Evolutionary conservation across 2,329 filamentous ascomycete genomes (phyloP), one percentile per base, ranked within the genome.

Genomic region (Fusarium pseudograminearum): DNA sequence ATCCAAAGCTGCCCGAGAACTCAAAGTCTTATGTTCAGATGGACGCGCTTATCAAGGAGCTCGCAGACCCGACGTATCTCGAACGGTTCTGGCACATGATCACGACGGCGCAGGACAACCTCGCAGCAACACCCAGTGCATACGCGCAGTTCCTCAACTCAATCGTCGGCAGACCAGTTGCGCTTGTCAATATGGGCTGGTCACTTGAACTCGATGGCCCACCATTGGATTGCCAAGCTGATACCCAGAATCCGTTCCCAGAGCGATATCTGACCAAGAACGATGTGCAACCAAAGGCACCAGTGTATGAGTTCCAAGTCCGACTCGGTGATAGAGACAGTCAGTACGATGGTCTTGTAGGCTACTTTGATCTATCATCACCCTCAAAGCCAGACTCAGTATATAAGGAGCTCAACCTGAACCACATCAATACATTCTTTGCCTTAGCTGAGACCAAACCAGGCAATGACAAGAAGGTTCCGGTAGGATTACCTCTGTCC

Each of bases 111-210:
- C 61, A 76, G 8, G 60, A 72, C 3, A 76, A 64, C 1, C 48
- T 76, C 2, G 54, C 75, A 0, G 59, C 73, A 0, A 61, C 82
- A 0, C 81, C 82, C 0, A 64, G 44, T 10, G 71, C 76, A 0
- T 84, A 84, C 56, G 73, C 78, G 0, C 68, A 77, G 51, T 82
- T 78, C 57, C 41, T 78, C 5, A 77, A 71, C 60, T 72, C 79
- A 0, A 65, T 83, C 12, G 71, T 83, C 2, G 82, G 82, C 2
- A 78, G 78, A 45, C 82, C 83, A 0, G 71, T 84, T 0, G 82
- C 82, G 0, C 74, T 84, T 0, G 78, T 79, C 15, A 81, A 83
- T 36, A 76, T 73, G 18, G 82, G 80, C 4, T 81, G 72, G 72
- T 78, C 76, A 0, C 57, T 84, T 0, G 82, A 84, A 70, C 70